Conservation (phyloP, 768 basidiomycete species). For the Holtermanniella nyarrowii region DNA sequence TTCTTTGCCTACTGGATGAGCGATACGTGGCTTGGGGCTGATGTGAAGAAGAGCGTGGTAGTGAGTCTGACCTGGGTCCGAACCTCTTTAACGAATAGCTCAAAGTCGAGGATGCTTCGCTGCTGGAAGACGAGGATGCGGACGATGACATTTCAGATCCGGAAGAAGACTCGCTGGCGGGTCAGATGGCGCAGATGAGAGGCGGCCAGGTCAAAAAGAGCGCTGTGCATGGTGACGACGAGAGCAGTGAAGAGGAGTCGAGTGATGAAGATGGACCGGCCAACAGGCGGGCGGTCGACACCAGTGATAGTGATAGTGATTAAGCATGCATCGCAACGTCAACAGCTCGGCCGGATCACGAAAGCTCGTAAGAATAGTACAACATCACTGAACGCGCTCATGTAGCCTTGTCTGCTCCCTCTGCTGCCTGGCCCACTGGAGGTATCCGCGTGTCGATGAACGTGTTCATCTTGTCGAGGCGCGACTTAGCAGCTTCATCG, state of each 20-base stretch:
- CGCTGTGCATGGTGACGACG: constrained; percentile 51
- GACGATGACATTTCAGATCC: constrained; percentile 98
- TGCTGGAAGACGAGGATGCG: constrained; percentile 49
- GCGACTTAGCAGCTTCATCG: constrained; percentile 41
- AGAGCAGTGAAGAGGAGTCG: constrained; percentile 45
- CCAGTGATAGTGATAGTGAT: constrained; percentile 30
- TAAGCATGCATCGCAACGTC: neutral
- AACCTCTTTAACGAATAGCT: constrained; percentile 31
- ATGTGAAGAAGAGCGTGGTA: constrained; percentile 57
- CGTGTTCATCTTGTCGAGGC: neutral
- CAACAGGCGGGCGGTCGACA: constrained; percentile 19
- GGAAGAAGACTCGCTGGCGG: constrained; percentile 89
- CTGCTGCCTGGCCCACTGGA: too few relatives aligned
- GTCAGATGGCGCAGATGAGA: constrained; percentile 95
- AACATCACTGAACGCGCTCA: neutral
- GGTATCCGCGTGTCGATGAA: neutral
- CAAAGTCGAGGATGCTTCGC: constrained; percentile 64
- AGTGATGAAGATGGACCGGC: constrained; percentile 34
- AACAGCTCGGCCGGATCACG: too few relatives aligned
- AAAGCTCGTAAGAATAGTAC: neutral
- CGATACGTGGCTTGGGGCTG: constrained; percentile 81
- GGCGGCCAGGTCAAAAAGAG: constrained; percentile 71
- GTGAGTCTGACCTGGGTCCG: constrained; percentile 45
- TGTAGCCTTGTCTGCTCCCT: too few relatives aligned
- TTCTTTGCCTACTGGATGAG: constrained; percentile 80